Conservation (phyloP, 208 protist species). For the Crithidia brevicula region DNA sequence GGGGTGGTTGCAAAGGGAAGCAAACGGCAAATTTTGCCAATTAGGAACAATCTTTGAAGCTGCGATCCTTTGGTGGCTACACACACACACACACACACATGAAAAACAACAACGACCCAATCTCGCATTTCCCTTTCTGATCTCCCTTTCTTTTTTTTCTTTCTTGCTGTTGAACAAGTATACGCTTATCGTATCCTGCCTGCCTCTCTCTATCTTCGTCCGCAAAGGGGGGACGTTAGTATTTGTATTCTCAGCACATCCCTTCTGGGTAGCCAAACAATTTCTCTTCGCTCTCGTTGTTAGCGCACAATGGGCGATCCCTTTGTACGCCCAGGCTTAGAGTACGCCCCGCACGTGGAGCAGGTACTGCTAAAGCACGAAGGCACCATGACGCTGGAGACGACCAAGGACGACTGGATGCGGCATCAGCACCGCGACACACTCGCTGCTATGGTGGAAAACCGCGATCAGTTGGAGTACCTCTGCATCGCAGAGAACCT, state of each 20-base stretch:
- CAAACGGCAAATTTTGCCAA: too few species aligned
- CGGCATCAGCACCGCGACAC: constrained; percentile 90
- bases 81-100: neutral
- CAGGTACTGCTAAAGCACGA: constrained; percentile 83
- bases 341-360: constrained; percentile 87
- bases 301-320: constrained; percentile 77
- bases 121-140: neutral
- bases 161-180: neutral
- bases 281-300: neutral
- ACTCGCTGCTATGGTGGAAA: constrained; percentile 67
- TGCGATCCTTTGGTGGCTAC: neutral
- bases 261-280: neutral
- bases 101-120: too few species aligned
- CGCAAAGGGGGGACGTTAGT: too few species aligned
- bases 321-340: constrained; percentile 83
- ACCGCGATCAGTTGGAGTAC: constrained; percentile 75
- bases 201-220: constrained; percentile 1
- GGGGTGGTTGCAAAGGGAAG: too few species aligned
- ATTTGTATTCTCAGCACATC: too few species aligned
- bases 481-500: constrained; percentile 82
- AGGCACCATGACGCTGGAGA: constrained; percentile 80
- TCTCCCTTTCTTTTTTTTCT: neutral
- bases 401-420: constrained; percentile 89
- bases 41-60: too few species aligned
- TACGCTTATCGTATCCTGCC: too few species aligned